These are phyloP conservation scores for Tubosaeta brunneosetosa DNA, from an alignment of 768 basidiomycete species.

Conservation along the genomic window DNA sequence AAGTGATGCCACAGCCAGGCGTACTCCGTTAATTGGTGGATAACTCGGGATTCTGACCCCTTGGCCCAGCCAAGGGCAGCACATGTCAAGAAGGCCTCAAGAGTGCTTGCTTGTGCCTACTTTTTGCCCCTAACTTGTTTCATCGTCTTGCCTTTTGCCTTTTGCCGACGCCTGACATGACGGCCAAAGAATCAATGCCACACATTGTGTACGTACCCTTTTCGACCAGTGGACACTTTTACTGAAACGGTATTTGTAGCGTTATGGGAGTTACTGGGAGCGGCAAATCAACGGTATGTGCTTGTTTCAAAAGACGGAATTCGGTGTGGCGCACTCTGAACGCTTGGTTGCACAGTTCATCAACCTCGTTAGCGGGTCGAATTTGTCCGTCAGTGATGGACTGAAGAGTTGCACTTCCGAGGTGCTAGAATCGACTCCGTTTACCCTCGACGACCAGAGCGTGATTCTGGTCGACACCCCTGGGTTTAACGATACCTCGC, in stretches of 20 bases:
- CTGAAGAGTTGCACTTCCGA: constrained; percentile 48
- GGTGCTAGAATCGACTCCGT: constrained; percentile 39
- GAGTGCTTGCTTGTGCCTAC: not conserved
- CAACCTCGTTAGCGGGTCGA: constrained; percentile 46
- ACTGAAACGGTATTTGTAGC: constrained; percentile 14
- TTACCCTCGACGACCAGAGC: constrained; percentile 38
- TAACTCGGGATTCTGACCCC: not conserved
- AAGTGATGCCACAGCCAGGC: not conserved
- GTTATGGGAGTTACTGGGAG: constrained; percentile 35
- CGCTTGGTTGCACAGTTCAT: constrained; percentile 36
- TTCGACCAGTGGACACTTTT: not conserved
- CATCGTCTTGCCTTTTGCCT: not conserved
- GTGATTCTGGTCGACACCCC: constrained; percentile 56
- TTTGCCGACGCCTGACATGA: not conserved
- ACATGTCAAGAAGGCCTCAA: not conserved
- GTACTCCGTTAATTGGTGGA: not conserved
- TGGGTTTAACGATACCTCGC: constrained; percentile 52
- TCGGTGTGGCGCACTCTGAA: not conserved
- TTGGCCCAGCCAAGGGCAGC: not conserved
- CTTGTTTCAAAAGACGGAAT: not conserved
- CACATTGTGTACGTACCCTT: not conserved
- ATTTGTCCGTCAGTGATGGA: constrained; percentile 39
- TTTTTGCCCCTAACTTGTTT: not conserved
- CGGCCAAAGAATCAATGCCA: not conserved
- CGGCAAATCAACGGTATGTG: constrained; percentile 33